Percentiles rank a stretch among this genome's conserved stretches.
These are phyloP conservation scores for Dictyostelium brefeldianum DNA, from an alignment of 78 protist species.

Conservation along the genomic window DNA sequence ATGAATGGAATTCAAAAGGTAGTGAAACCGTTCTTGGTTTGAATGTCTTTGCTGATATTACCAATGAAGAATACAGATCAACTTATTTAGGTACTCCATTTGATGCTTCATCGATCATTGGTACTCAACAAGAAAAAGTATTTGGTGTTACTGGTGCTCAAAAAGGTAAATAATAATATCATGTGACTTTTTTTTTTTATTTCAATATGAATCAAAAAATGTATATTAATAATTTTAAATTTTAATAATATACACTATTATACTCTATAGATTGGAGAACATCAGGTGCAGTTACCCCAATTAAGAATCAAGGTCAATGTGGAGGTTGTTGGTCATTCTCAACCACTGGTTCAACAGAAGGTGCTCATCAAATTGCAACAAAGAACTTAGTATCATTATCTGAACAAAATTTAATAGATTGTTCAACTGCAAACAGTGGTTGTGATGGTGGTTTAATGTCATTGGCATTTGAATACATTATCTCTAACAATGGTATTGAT, in stretches of 20 bases:
- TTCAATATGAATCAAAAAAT: too few species aligned
- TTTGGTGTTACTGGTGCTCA: neutral
- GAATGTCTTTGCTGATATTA: constrained; percentile 64
- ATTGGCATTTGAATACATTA: constrained; percentile 86
- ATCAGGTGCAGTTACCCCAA: constrained; percentile 82
- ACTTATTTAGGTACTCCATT: constrained; percentile 37
- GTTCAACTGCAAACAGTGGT: constrained; percentile 84
- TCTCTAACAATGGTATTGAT: constrained; percentile 77
- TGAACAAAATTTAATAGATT: constrained; percentile 91
- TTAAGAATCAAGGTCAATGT: constrained; percentile 88
- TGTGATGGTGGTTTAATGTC: constrained; percentile 90
- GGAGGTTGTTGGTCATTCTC: constrained; percentile 92
- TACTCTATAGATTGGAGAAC: too few species aligned
- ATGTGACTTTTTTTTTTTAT: too few species aligned
- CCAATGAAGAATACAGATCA: constrained; percentile 57
- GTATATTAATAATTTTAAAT: too few species aligned
- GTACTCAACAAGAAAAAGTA: neutral
- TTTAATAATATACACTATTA: too few species aligned
- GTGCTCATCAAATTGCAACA: constrained; percentile 44
- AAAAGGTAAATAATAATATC: neutral
- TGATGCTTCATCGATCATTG: constrained; percentile 15
- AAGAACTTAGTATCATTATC: constrained; percentile 52
- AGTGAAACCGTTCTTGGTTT: constrained; percentile 61
- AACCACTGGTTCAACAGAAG: constrained; percentile 81
- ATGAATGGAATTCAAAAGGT: constrained; percentile 59